phyloP scores from a whole-genome alignment of 257 asterid genomes.

The Asclepias syriaca region DNA sequence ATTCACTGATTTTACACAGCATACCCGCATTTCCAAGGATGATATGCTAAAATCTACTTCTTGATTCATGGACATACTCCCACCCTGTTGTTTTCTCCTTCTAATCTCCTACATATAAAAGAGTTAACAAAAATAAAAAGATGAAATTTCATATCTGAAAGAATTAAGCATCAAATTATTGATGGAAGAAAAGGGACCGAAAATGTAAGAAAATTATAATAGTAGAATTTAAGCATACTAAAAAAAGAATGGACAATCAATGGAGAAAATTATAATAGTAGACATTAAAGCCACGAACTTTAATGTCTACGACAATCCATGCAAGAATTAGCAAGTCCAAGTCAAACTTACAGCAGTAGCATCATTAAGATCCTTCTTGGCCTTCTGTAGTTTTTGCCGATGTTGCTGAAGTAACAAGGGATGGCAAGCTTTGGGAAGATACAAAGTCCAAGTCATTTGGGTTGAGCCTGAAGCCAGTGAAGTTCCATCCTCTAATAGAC shows the following conservation, averaged over 20 bases:
- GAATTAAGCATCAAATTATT: background rate
- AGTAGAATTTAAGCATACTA: background rate
- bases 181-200: background rate
- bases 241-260: background rate
- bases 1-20: background rate
- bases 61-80: constrained; percentile 37
- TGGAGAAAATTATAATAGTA: too few relatives aligned
- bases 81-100: constrained; percentile 65
- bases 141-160: background rate
- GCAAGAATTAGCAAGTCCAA: background rate
- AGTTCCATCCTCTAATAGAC: constrained; percentile 29
- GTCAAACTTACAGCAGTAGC: constrained; percentile 69
- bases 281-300: background rate
- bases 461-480: constrained; percentile 34
- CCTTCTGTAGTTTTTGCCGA: constrained; percentile 56
- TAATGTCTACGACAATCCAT: background rate
- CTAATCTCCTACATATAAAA: constrained; percentile 60
- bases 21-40: constrained; percentile 69
- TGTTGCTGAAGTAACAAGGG: constrained; percentile 79
- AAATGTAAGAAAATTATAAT: background rate
- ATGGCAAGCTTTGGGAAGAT: constrained; percentile 78
- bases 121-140: background rate
- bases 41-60: constrained; percentile 41
- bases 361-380: constrained; percentile 67
- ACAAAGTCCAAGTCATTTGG: constrained; percentile 64